Conservation (phyloP, 371 early-diverging fungal genomes). For the Saksenaea vasiformis region DNA sequence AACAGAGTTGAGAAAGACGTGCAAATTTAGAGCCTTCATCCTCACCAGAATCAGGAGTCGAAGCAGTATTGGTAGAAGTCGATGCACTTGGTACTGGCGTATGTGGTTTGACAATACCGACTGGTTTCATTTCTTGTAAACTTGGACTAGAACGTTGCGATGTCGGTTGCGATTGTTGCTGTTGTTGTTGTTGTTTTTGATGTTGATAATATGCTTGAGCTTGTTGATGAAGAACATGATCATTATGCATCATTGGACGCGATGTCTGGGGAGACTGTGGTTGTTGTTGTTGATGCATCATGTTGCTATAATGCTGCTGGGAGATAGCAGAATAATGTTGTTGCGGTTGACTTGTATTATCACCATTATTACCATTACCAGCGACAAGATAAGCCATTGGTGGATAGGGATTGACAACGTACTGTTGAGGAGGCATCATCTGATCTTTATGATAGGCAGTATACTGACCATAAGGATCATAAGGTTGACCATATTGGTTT, state of each 20-base stretch:
- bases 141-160: neutral
- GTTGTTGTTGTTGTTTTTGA: constrained; percentile 22
- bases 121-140: constrained; percentile 10
- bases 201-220: constrained; percentile 16
- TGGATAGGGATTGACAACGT: constrained; percentile 45
- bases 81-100: constrained; percentile 49
- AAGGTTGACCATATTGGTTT: constrained; percentile 50
- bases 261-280: constrained; percentile 7
- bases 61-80: constrained; percentile 27
- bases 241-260: constrained; percentile 8
- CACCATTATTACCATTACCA: constrained; percentile 14
- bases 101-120: constrained; percentile 18
- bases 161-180: constrained; percentile 21
- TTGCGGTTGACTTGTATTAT: constrained; percentile 9
- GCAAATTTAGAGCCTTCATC: constrained; percentile 17
- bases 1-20: constrained; percentile 21
- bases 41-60: constrained; percentile 41
- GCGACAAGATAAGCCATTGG: constrained; percentile 47
- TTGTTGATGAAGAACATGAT: constrained; percentile 12
- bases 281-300: constrained; percentile 15
- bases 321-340: constrained; percentile 13
- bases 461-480: constrained; percentile 42
- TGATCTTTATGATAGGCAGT: constrained; percentile 31
- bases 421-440: constrained; percentile 40
- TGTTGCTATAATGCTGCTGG: constrained; percentile 2